These are phyloP conservation scores for Boletus reticuloceps DNA, from an alignment of 768 basidiomycete genomes.

Conservation along the genomic window DNA sequence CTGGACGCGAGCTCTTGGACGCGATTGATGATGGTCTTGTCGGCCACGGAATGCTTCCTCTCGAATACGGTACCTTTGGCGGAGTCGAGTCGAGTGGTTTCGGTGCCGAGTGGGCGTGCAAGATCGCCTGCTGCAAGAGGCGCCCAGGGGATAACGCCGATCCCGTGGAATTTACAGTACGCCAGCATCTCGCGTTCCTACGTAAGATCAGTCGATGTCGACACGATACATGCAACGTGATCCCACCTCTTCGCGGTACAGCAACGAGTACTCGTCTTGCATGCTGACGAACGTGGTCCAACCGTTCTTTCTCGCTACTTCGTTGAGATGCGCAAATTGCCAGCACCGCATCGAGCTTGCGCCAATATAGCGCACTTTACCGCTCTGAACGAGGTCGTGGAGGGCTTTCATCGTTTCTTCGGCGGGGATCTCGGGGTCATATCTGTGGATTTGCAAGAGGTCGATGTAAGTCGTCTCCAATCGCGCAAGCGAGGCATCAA, in stretches of 20 bases:
- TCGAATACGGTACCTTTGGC: constrained; percentile 19
- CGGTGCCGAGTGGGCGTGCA: constrained; percentile 33
- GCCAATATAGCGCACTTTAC: constrained; percentile 51
- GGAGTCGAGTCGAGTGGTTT: constrained; percentile 18
- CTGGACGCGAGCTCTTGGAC: constrained; percentile 42
- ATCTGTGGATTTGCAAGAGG: constrained; percentile 44
- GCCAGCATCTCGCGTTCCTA: constrained; percentile 46
- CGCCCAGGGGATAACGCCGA: constrained; percentile 52
- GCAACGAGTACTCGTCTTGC: constrained; percentile 46
- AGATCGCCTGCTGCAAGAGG: constrained; percentile 42
- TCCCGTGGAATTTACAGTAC: constrained; percentile 47
- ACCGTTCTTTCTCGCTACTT: constrained; percentile 41
- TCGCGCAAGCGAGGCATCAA: constrained; percentile 35
- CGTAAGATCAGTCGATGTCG: too few relatives aligned
- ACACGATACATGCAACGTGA: too few relatives aligned
- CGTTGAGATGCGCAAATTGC: constrained; percentile 44
- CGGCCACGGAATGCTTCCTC: constrained; percentile 23
- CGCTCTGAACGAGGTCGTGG: constrained; percentile 46
- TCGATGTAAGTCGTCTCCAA: constrained; percentile 37
- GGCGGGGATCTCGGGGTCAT: constrained; percentile 33
- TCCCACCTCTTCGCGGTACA: constrained; percentile 50
- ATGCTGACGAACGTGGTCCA: constrained; percentile 57
- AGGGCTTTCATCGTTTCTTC: constrained; percentile 52
- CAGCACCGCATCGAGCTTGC: constrained; percentile 46
- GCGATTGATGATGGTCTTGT: constrained; percentile 37